Evolutionary conservation across 2,329 filamentous ascomycete species (phyloP).

Genomic region (Aspergillus pseudoviridinutans): DNA sequence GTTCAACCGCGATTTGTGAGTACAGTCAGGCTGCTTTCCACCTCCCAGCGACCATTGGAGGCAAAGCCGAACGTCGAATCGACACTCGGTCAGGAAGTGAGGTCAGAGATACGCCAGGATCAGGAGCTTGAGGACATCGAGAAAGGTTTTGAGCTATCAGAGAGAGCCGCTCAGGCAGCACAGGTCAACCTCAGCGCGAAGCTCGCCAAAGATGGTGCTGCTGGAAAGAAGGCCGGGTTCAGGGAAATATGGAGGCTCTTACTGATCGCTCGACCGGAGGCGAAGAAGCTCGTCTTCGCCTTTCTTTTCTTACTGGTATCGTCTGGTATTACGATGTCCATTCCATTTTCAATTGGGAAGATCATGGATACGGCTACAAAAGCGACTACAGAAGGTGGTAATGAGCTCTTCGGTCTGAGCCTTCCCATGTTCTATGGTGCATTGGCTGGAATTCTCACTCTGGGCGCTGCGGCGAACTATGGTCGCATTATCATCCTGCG

Average conservation of each 20-base stretch:
- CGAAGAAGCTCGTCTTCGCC: conserved; percentile 70
- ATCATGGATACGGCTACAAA: conserved; percentile 90
- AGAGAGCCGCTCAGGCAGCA: conserved; percentile 79
- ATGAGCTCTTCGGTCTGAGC: conserved; percentile 75
- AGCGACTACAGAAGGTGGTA: conserved; percentile 57
- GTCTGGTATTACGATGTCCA: conserved; percentile 89
- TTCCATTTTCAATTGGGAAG: conserved; percentile 93
- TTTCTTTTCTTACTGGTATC: conserved; percentile 84
- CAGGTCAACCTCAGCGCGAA: conserved; percentile 87
- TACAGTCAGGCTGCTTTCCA: conserved; percentile 26
- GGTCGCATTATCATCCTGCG: conserved; percentile 87
- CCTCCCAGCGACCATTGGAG: conserved; percentile 23
- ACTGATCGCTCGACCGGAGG: conserved; percentile 82
- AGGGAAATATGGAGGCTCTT: conserved; percentile 81
- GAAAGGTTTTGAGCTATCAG: conserved; percentile 65
- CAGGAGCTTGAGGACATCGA: conserved; percentile 54
- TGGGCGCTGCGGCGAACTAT: conserved; percentile 89
- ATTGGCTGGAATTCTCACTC: conserved; percentile 68
- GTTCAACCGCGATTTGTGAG: conserved; percentile 14
- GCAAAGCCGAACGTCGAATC: conserved; percentile 18
- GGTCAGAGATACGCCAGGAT: conserved; percentile 33
- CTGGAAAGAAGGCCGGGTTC: conserved; percentile 56
- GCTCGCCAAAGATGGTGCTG: conserved; percentile 72
- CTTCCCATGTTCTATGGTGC: conserved; percentile 84
- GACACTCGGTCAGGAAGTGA: conserved; percentile 15